Evolutionary conservation across 2,329 filamentous ascomycete species (phyloP), one percentile per base, ranked within the genome.

Genomic region (Phyllosticta citribraziliensis): DNA sequence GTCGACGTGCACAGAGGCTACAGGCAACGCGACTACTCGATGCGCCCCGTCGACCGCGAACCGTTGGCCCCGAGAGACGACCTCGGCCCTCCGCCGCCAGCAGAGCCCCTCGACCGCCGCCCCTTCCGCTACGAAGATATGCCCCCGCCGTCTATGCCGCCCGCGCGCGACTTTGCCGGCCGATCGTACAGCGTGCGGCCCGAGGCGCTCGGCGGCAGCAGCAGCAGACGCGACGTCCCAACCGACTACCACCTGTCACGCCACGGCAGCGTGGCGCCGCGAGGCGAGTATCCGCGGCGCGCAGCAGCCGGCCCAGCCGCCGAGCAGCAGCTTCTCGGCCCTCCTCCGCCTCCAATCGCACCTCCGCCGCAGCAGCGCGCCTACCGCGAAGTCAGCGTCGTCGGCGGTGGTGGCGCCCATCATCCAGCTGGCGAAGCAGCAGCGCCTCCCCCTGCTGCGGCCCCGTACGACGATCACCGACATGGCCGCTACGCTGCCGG

Each of bases 1-100:
- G 68, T 80, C 8, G 80, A 83, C 57, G 80, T 82, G 64, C 55
- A 61, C 22, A 79, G 82, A 63, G 74, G 78, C 27, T 84, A 82
- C 63, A 79, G 81, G 17, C 80, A 82, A 64, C 76, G 83, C 60
- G 85, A 87, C 65, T 83, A 84, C 65, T 81, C 83, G 4, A 73
- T 74, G 64, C 82, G 79, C 47, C 82, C 79, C 22, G 63, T 70
- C 4, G 74, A 74, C 50, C 58, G 40, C 14, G 40, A 47, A 47
- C 14, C 40, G 6, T 17, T 47, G 3, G 12, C 57, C 6, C 68
- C 66, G 17, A 47, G 60, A 55, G 60, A 62, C 30, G 60, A 62
- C 24, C 17, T 58, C 22, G 55, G 30, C 1, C 33, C 60, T 19
- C 51, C 33, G 4, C 33, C 33, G 11, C 33, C 33, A 20, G 66